phyloP scores from a whole-genome alignment of 257 asterid species.

The Solanum stenotomum region DNA sequence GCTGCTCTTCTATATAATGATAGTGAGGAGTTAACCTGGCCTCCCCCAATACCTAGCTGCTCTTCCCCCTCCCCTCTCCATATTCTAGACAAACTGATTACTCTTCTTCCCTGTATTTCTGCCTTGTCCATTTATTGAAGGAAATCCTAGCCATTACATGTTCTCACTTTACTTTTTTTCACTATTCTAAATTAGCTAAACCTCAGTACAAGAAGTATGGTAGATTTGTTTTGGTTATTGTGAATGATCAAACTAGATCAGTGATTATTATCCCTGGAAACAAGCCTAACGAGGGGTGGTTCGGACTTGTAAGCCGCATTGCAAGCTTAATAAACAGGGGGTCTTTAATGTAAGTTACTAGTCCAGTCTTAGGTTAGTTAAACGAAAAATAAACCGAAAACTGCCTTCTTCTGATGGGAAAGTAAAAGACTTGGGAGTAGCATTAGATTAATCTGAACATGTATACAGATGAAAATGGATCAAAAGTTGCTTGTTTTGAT shows the following conservation, averaged over 20 bases:
- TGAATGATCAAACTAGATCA: neutral
- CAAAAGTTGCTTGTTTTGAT: neutral
- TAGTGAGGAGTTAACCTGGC: neutral
- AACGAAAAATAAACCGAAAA: conserved; percentile 21
- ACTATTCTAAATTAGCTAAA: neutral
- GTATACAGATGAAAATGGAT: neutral
- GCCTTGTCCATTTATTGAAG: neutral
- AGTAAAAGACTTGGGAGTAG: conserved; percentile 25
- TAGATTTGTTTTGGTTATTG: neutral
- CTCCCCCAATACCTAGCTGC: neutral
- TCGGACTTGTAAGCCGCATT: neutral
- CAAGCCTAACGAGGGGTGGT: neutral
- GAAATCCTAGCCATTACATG: neutral
- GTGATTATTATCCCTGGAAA: neutral
- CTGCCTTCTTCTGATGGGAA: conserved; percentile 46
- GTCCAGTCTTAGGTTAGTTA: neutral
- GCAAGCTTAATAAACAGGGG: neutral
- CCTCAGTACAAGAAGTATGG: neutral
- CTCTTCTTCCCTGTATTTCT: neutral
- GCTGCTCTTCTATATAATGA: neutral
- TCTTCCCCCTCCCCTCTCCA: neutral
- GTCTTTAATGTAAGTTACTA: neutral
- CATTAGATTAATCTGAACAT: neutral
- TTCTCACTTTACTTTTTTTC: neutral
- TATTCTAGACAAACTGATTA: neutral